These are phyloP conservation scores for Mycena albidolilacea DNA, from an alignment of 768 basidiomycete species.

Conservation along the genomic window DNA sequence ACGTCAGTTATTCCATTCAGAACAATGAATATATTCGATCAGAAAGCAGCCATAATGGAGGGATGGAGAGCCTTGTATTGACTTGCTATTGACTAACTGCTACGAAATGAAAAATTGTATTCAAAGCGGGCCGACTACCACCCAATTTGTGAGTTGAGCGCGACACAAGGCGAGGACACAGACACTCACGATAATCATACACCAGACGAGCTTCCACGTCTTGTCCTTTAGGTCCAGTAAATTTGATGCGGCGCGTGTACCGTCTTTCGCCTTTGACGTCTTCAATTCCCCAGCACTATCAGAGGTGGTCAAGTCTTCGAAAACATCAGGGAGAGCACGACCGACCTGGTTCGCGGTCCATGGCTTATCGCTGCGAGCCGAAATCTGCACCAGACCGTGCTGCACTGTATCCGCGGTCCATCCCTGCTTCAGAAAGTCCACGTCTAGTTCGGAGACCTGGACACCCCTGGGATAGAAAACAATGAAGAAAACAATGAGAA, in stretches of 20 bases:
- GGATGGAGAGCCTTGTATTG: no score
- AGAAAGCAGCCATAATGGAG: no score
- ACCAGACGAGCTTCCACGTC: conserved; percentile 69
- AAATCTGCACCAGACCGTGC: conserved; percentile 59
- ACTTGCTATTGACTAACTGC: no score
- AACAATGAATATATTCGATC: no score
- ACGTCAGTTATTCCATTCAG: no score
- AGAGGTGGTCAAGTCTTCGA: no score
- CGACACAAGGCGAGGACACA: neutral
- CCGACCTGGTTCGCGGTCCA: conserved; percentile 78
- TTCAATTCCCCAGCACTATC: conserved; percentile 72
- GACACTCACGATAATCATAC: conserved; percentile 75
- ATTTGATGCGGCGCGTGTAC: conserved; percentile 72
- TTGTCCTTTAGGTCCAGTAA: conserved; percentile 71
- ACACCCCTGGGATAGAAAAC: conserved; percentile 52
- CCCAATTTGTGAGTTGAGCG: neutral
- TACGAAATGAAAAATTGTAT: no score
- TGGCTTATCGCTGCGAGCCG: conserved; percentile 65
- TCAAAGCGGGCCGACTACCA: neutral
- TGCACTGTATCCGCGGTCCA: conserved; percentile 57
- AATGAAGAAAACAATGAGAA: neutral
- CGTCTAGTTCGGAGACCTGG: conserved; percentile 59
- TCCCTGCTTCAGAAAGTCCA: conserved; percentile 58
- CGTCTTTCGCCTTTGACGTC: conserved; percentile 69
- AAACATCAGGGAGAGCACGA: neutral